Base-by-base conservation (phyloP, 495 filamentous ascomycete genomes). In the Margaritispora aquatica region DNA sequence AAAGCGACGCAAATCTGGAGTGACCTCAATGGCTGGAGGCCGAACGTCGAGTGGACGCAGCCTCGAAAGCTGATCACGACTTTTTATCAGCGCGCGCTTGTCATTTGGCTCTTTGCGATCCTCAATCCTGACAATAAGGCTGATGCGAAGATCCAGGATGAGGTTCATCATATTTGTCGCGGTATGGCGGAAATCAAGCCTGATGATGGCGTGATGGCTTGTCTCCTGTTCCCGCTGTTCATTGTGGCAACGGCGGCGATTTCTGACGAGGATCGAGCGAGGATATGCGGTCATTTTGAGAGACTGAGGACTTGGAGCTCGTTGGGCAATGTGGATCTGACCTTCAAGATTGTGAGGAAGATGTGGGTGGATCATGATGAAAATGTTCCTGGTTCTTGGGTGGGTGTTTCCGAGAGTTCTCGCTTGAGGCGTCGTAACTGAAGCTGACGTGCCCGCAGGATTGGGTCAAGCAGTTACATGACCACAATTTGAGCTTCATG, bases 321-420 rank as follows among this genome's bases (percentile, higher is more conserved):
- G 13, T 36, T 63, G 26, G 60, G 60, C 2, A 63, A 63, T 53
- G 54, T 63, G 23, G 54, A 63, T 27, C 26, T 58, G 20, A 53
- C 55, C 17, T 51, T 47, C 21, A 10, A 47, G 21, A 26, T 63
- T 34, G 55, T 63, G 10, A 9, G 55, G 21, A 52, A 56, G 41
- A 63, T 63, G 34, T 63, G 61, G 61, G 27, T 9, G 2, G 56
- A 63, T 48, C 61, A 59, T 31, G 61, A 63, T 51, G 5, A 2
- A 2, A 56, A 51, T 19, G 1, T 41, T 3, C 55, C 48, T 1
- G 44, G 27, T 7, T 48, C 59, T 20, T 63, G 61, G 61, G 29
- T 34, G 15, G 15, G 29, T 34, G 15, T 15, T 7, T 7, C 7
- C 29, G 15, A 34, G 29, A 7, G 15, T 5, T 34, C 15, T 34